Conservation (phyloP, 2,329 filamentous ascomycete genomes). For the Macroventuria anomochaeta region DNA sequence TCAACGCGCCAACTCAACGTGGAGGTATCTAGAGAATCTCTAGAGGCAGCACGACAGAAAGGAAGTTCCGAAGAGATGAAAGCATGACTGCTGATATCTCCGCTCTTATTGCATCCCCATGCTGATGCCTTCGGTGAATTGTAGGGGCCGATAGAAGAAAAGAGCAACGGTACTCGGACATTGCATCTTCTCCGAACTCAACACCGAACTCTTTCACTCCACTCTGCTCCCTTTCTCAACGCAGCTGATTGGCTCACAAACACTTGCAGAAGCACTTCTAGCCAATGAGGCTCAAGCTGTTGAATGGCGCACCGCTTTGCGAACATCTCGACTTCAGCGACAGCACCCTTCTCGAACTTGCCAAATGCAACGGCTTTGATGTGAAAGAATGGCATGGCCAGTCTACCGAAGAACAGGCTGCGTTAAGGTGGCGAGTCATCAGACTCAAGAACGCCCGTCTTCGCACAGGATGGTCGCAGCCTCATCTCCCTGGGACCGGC, state of each 20-base stretch:
- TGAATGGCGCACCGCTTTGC: conserved; percentile 67
- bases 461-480: conserved; percentile 43
- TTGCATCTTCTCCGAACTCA: conserved; percentile 13
- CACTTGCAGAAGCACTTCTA: too few relatives aligned
- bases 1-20: neutral
- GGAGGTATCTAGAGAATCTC: neutral
- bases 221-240: too few relatives aligned
- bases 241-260: too few relatives aligned
- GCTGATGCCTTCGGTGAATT: conserved; percentile 4
- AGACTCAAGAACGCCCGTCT: conserved; percentile 23
- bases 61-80: neutral
- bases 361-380: conserved; percentile 52
- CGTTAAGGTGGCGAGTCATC: conserved; percentile 43
- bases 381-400: neutral
- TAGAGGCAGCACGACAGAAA: neutral
- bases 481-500: conserved; percentile 29
- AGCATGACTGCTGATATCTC: neutral
- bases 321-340: conserved; percentile 63
- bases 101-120: neutral
- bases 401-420: neutral
- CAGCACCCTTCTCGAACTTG: conserved; percentile 58
- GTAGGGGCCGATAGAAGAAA: neutral
- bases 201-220: neutral
- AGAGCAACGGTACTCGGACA: conserved; percentile 8
- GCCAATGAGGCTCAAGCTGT: conserved; percentile 54